Evolutionary conservation across 2,329 filamentous ascomycete genomes (phyloP), one percentile per base, ranked within the genome.

Genomic region (Daldinia eschscholtzii): DNA sequence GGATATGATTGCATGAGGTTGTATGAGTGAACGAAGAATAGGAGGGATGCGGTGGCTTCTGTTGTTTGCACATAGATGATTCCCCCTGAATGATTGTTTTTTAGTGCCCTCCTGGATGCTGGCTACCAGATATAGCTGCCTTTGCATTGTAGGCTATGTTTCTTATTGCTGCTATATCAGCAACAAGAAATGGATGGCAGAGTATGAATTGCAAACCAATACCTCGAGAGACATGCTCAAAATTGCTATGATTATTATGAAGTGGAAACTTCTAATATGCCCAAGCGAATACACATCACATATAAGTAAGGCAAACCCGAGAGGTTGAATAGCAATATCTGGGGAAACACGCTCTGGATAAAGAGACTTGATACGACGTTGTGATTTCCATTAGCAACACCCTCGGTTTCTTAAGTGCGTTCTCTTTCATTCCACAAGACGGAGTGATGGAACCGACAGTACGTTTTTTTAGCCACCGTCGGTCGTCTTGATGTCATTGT

Each of bases 1-100:
- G 63, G 69, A 52, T 58, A 76, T 62, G 74, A 76, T 67, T 57
- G 61, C 57, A 77, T 71, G 76, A 75, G 26, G 69, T 53, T 75
- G 57, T 70, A 76, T 71, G 75, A 76, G 69, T 75, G 70, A 72
- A 77, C 66, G 76, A 75, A 72, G 64, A 57, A 67, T 65, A 53
- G 65, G 72, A 70, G 57, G 69, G 53, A 61, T 18, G 55, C 20
- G 65, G 61, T 55, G 57, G 57, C 58, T 63, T 64, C 42, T 42
- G 42, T 65, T 64, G 46, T 64, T 65, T 65, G 20, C 57, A 64
- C 68, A 74, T 75, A 76, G 69, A 77, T 77, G 76, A 77, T 78
- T 77, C 75, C 76, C 76, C 75, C 68, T 35, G 28, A 65, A 70
- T 61, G 70, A 74, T 77, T 33, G 18, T 28, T 59, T 48, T 48